Evolutionary conservation across 116 monocot genomes (phyloP), one percentile per base, ranked within the genome.

Genomic region (Posidonia oceanica): DNA sequence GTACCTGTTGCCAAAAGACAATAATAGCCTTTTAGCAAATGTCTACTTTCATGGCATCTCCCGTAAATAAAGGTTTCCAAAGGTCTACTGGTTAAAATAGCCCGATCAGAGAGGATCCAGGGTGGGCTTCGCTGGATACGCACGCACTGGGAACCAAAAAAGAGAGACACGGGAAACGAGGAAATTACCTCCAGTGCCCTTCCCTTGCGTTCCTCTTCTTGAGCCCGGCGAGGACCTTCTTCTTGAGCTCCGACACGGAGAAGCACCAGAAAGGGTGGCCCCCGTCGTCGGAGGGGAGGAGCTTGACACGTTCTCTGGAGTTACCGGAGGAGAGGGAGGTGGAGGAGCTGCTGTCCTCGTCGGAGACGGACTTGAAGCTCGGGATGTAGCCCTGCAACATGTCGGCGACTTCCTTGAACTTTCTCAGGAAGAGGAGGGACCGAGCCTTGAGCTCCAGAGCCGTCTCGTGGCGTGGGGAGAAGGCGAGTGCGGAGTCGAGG

Each of bases 371-470:
- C 59, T 70, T 80, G 73, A 74, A 89, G 74, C 97, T 97, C 4
- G 97, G 97, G 39, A 97, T 97, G 82, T 92, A 83, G 17, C 89
- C 85, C 55, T 89, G 87, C 13, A 97, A 80, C 89, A 97, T 85
- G 29, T 92, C 89, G 5, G 97, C 97, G 20, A 97, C 87, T 7
- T 97, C 97, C 3, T 78, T 66, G 70, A 87, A 97, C 23, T 89
- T 80, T 20, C 92, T 73, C 13, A 97, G 81, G 62, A 75, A 79
- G 54, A 97, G 83, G 7, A 97, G 83, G 3, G 73, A 80, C 3
- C 90, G 72, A 16, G 92, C 87, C 69, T 79, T 87, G 73, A 92
- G 80, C 86, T 97, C 97, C 20, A 92, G 72, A 18, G 85, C 89
- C 20, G 83, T 57, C 67, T 97, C 97, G 40, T 68, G 41, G n/a